Conservation (phyloP, 208 protist species). For the Zelonia costaricensis region DNA sequence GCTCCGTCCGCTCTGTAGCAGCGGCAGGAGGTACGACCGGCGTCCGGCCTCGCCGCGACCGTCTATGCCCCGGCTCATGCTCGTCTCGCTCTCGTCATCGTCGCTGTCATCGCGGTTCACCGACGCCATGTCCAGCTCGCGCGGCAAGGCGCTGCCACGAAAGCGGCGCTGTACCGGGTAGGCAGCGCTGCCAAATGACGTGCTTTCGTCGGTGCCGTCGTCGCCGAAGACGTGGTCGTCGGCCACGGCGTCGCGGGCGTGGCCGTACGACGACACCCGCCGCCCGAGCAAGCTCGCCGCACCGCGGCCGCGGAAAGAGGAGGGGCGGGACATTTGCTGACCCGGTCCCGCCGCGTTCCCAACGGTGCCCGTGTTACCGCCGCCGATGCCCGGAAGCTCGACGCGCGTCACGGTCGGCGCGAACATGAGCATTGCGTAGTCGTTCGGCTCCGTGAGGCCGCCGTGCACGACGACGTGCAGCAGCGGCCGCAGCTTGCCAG, state of each 20-base stretch:
- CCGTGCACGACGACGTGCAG: constrained; percentile 84
- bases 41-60: neutral
- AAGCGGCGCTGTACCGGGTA: neutral
- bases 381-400: too few species aligned
- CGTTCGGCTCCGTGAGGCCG: constrained; percentile 45
- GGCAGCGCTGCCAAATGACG: neutral
- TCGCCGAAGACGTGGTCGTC: neutral
- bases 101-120: constrained; percentile 12
- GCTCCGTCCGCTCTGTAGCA: constrained; percentile 32
- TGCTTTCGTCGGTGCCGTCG: neutral
- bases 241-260: neutral
- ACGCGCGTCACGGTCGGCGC: constrained; percentile 36
- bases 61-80: neutral
- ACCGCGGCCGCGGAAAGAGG: neutral
- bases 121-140: too few species aligned
- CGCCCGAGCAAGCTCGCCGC: neutral
- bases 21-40: constrained; percentile 42
- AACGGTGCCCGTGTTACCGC: too few species aligned
- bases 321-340: neutral
- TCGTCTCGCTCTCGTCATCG: constrained; percentile 15
- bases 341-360: too few species aligned
- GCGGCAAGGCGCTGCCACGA: too few species aligned
- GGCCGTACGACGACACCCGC: neutral
- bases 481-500: constrained; percentile 26
- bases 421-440: constrained; percentile 84